Conservation (phyloP, 768 basidiomycete species). For the Kwoniella botswanensis region DNA sequence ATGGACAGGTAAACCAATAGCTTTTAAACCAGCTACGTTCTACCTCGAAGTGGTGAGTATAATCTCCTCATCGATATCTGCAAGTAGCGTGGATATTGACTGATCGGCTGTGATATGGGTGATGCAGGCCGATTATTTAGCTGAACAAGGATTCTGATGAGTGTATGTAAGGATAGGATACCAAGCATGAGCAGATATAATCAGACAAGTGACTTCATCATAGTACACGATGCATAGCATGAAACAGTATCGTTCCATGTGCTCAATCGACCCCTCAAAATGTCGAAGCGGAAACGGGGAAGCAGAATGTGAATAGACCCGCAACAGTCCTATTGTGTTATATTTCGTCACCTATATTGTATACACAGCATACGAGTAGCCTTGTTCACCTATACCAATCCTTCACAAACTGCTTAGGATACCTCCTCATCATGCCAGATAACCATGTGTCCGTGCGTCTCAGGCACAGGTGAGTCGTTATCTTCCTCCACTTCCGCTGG, state of each 20-base stretch:
- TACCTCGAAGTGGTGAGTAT: constrained; percentile 71
- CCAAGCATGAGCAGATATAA: constrained; percentile 3
- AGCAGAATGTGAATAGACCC: no score
- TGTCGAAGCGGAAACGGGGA: no score
- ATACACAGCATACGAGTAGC: no score
- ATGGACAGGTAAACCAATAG: constrained; percentile 84
- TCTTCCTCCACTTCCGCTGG: not conserved
- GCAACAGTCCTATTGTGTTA: no score
- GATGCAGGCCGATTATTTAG: constrained; percentile 51
- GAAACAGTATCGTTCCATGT: not conserved
- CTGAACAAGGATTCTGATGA: constrained; percentile 52
- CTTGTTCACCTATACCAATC: not conserved
- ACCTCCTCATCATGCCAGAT: not conserved
- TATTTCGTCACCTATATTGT: no score
- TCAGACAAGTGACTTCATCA: not conserved
- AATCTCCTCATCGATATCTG: not conserved
- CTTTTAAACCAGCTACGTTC: constrained; percentile 89
- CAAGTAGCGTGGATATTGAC: not conserved
- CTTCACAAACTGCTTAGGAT: not conserved
- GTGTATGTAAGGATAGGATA: not conserved
- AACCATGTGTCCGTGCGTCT: not conserved
- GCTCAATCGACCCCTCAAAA: no score
- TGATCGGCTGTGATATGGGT: not conserved
- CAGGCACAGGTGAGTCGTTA: constrained; percentile 4
- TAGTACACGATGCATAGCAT: not conserved